These are phyloP conservation scores for Fusarium cicatricum DNA, from an alignment of 2,329 filamentous ascomycete species.

Conservation along the genomic window DNA sequence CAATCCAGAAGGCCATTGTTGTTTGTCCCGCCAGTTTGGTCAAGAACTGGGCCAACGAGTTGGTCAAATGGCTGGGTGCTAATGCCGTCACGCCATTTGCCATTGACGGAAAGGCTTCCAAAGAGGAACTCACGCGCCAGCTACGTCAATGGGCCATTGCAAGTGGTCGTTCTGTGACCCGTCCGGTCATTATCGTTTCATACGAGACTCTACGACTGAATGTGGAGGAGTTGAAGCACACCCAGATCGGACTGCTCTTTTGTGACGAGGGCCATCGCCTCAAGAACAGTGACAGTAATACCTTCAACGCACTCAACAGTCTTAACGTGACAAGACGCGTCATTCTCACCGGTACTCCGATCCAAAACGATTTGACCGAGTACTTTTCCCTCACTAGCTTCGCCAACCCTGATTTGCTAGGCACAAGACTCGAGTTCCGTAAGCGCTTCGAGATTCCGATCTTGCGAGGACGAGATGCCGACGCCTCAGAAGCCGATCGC, in stretches of 20 bases:
- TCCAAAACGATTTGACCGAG: slow-evolving; percentile 98
- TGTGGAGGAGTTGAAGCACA: slow-evolving; percentile 87
- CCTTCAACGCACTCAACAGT: slow-evolving; percentile 88
- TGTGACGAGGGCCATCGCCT: slow-evolving; percentile 97
- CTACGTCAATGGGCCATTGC: slow-evolving; percentile 95
- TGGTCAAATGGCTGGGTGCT: slow-evolving; percentile 94
- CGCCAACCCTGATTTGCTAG: slow-evolving; percentile 91
- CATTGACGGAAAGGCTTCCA: slow-evolving; percentile 94
- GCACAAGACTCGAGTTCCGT: slow-evolving; percentile 88
- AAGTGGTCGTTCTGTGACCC: slow-evolving; percentile 85
- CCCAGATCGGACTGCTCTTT: slow-evolving; percentile 88
- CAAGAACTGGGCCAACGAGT: slow-evolving; percentile 96
- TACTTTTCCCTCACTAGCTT: slow-evolving; percentile 98
- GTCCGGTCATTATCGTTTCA: slow-evolving; percentile 95
- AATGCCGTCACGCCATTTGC: slow-evolving; percentile 94
- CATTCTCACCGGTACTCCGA: slow-evolving; percentile 95
- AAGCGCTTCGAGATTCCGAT: slow-evolving; percentile 96
- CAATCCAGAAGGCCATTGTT: slow-evolving; percentile 96
- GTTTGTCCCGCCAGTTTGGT: slow-evolving; percentile 97
- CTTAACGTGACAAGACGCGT: slow-evolving; percentile 91
- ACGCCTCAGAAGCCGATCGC: slow-evolving; percentile 82
- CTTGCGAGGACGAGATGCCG: slow-evolving; percentile 87
- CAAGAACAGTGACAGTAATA: slow-evolving; percentile 97
- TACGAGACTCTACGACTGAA: slow-evolving; percentile 96
- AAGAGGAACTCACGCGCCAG: slow-evolving; percentile 90